Evolutionary conservation across 495 filamentous ascomycete species (phyloP).

Genomic region (Penicillium odoratum): DNA sequence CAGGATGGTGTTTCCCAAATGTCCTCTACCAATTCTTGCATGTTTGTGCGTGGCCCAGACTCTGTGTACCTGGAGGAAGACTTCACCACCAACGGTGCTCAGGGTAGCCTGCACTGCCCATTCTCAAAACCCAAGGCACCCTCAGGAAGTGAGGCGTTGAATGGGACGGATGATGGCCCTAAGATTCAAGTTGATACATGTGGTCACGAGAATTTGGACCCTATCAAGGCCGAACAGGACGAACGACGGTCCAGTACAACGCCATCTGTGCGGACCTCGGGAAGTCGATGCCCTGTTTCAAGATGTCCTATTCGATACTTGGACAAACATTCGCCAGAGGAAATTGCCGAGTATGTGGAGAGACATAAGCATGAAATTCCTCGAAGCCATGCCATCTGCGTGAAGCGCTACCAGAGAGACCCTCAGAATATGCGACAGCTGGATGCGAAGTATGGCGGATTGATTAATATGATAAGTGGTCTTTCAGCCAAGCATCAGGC

Average conservation of each 20-base stretch:
- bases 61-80: constrained; percentile 40
- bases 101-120: constrained; percentile 46
- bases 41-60: constrained; percentile 41
- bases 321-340: constrained; percentile 86
- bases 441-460: constrained; percentile 86
- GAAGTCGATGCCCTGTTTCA: constrained; percentile 72
- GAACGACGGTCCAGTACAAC: constrained; percentile 40
- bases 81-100: constrained; percentile 47
- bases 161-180: constrained; percentile 27
- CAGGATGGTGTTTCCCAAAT: constrained; percentile 28
- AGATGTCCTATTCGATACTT: constrained; percentile 88
- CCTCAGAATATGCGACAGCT: constrained; percentile 77
- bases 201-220: constrained; percentile 41
- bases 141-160: constrained; percentile 29
- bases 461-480: constrained; percentile 88
- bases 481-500: constrained; percentile 80
- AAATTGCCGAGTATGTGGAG: constrained; percentile 86
- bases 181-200: constrained; percentile 34
- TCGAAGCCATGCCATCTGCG: constrained; percentile 85
- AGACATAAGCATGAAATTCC: constrained; percentile 91
- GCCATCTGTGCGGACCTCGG: constrained; percentile 51
- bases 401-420: constrained; percentile 81
- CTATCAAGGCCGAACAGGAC: constrained; percentile 46
- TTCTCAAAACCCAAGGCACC: constrained; percentile 41
- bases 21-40: constrained; percentile 35